Evolutionary conservation across 148 eudicot species (phyloP), one percentile per base, ranked within the genome.

Genomic region (Agrostemma githago): DNA sequence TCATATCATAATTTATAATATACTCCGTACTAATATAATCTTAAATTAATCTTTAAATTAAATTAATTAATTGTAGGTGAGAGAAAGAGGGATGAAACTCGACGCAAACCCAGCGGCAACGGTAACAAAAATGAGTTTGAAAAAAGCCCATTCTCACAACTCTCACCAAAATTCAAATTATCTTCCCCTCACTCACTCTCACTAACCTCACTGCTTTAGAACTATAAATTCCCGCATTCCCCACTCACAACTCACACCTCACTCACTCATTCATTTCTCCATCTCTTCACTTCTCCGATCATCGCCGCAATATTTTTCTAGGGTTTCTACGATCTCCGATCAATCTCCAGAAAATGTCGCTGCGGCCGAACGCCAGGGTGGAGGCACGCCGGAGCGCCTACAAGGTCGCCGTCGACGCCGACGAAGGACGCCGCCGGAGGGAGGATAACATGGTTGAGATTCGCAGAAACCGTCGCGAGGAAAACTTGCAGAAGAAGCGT

Each of bases 391-490:
- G 96, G 78, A 91, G 86, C 82, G 70, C 81, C 68, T 91, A 89
- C 84, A 89, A 91, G 84, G 91, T 91, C 34, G 87, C 91, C 39
- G 93, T 91, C 59, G 96, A 91, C 57, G 93, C 96, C 0, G 93
- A 91, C 5, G 96, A 91, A 71, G 93, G 91, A 0, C 74, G 97
- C 71, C 76, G 93, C 2, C 72, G 93, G 72, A 87, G 96, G 7
- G 93, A 87, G 73, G 93, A 89, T 72, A 83, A 86, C 68, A 83
- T 91, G 91, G 88, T 89, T 41, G 93, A 87, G 88, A 91, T 91
- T 86, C 85, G 97, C 11, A 91, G 89, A 86, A 87, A 75, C 64
- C 83, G 74, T 48, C 81, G 97, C 42, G 97, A 91, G 67, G 97
- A 91, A 76, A 91, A 84, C 73, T 85, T 91, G 85, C 93, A 82